Conservation (phyloP, 768 basidiomycete species). For the Rossbeevera mucosa region DNA sequence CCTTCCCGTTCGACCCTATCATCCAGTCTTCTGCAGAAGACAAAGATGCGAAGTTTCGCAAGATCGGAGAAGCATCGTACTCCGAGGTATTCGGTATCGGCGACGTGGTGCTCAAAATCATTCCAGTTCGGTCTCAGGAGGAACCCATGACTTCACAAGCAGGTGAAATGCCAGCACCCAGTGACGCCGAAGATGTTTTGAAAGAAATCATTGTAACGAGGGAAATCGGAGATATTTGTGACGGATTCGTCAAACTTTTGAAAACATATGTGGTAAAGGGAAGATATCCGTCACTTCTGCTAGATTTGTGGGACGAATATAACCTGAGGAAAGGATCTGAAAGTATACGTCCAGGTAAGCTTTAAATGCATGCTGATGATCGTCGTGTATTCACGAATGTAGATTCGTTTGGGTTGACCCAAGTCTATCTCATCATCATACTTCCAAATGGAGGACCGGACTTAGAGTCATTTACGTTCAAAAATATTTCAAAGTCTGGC, state of each 20-base stretch:
- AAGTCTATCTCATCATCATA: slow-evolving; percentile 86
- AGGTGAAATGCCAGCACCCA: slow-evolving; percentile 59
- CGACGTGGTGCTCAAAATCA: slow-evolving; percentile 85
- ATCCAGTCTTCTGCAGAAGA: slow-evolving; percentile 36
- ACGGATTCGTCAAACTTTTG: slow-evolving; percentile 74
- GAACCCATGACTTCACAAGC: slow-evolving; percentile 27
- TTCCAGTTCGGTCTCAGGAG: slow-evolving; percentile 66
- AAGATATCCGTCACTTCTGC: slow-evolving; percentile 70
- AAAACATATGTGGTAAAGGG: slow-evolving; percentile 87
- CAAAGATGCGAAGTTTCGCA: slow-evolving; percentile 50
- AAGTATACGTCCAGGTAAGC: slow-evolving; percentile 77
- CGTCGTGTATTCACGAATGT: slow-evolving; percentile 6
- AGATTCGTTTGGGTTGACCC: slow-evolving; percentile 75
- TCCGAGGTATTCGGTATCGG: slow-evolving; percentile 94
- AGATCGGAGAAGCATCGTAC: slow-evolving; percentile 95
- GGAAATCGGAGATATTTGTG: slow-evolving; percentile 70
- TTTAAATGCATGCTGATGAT: not conserved
- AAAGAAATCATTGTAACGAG: slow-evolving; percentile 77
- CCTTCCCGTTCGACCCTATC: slow-evolving; percentile 71
- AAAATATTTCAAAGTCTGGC: slow-evolving; percentile 47
- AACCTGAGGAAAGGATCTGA: slow-evolving; percentile 71
- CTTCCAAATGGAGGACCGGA: slow-evolving; percentile 89
- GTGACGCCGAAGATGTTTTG: slow-evolving; percentile 69
- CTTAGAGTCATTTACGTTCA: slow-evolving; percentile 80
- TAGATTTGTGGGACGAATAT: slow-evolving; percentile 87